These are phyloP conservation scores for Lipomyces kockii DNA, from an alignment of 805 yeast genomes.

Conservation along the genomic window DNA sequence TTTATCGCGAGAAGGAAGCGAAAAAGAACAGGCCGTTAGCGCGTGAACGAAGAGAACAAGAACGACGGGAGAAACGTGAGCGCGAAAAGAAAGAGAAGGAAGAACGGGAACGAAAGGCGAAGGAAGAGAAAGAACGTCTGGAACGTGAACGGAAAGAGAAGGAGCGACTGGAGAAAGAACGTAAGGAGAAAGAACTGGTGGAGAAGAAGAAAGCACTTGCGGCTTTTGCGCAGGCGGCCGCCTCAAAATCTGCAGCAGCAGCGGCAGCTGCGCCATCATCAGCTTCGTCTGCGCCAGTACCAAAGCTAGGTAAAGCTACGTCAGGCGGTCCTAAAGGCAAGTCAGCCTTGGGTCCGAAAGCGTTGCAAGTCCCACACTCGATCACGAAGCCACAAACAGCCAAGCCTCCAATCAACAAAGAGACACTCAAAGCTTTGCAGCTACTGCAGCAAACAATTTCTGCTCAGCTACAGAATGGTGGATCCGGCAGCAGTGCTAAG, in stretches of 20 bases:
- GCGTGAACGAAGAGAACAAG: slow-evolving; percentile 69
- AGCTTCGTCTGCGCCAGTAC: slow-evolving; percentile 5
- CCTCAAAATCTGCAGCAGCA: slow-evolving; percentile 22
- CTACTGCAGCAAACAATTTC: slow-evolving; percentile 86
- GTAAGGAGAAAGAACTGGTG: slow-evolving; percentile 39
- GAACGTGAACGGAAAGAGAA: slow-evolving; percentile 37
- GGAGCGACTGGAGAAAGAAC: slow-evolving; percentile 28
- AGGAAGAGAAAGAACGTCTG: slow-evolving; percentile 41
- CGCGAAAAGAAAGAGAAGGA: slow-evolving; percentile 41
- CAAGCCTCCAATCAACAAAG: slow-evolving; percentile 45
- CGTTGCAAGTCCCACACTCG: slow-evolving; percentile 18
- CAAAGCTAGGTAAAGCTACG: background rate
- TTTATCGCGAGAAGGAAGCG: slow-evolving; percentile 78
- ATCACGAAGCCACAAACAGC: slow-evolving; percentile 26
- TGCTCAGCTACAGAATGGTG: slow-evolving; percentile 67
- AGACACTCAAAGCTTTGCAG: slow-evolving; percentile 74
- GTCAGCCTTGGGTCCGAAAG: slow-evolving; percentile 11
- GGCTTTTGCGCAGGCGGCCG: slow-evolving; percentile 31
- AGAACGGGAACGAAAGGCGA: slow-evolving; percentile 48
- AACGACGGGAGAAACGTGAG: slow-evolving; percentile 49
- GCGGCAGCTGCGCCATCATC: slow-evolving; percentile 9
- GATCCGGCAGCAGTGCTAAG: slow-evolving; percentile 7
- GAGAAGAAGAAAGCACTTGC: slow-evolving; percentile 31
- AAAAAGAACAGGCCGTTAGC: slow-evolving; percentile 56
- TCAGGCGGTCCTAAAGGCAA: slow-evolving; percentile 7